phyloP scores from a whole-genome alignment of 2,329 filamentous ascomycete genomes.

The Balansia obtecta region DNA sequence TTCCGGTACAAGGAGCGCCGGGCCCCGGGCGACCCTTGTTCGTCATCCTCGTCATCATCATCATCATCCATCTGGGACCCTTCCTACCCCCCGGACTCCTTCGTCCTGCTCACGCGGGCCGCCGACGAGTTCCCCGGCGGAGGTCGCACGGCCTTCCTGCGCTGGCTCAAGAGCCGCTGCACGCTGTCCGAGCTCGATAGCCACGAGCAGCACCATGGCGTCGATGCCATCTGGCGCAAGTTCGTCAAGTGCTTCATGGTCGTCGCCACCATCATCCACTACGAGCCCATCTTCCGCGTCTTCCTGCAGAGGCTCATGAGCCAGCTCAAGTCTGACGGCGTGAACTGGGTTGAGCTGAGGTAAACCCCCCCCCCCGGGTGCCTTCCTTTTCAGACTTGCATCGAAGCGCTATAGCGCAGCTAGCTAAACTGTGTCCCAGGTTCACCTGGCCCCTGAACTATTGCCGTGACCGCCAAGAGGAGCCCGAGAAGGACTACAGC shows the following conservation, averaged over 20 bases:
- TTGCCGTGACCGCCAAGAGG: slow-evolving; percentile 49
- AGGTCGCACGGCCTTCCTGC: slow-evolving; percentile 58
- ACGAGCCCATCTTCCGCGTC: slow-evolving; percentile 76
- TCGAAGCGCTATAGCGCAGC: no score
- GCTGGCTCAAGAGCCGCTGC: slow-evolving; percentile 64
- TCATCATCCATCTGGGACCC: slow-evolving; percentile 56
- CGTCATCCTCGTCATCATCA: no score
- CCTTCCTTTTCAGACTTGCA: not conserved
- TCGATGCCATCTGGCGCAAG: slow-evolving; percentile 75
- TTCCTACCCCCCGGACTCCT: slow-evolving; percentile 45
- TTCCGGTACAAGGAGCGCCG: slow-evolving; percentile 46
- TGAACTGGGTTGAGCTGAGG: slow-evolving; percentile 73
- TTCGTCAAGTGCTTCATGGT: slow-evolving; percentile 66
- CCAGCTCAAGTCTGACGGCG: slow-evolving; percentile 65
- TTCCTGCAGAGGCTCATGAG: slow-evolving; percentile 62
- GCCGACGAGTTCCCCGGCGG: slow-evolving; percentile 65
- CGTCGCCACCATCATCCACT: slow-evolving; percentile 64
- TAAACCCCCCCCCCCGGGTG: slow-evolving; percentile 9
- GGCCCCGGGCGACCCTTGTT: no score
- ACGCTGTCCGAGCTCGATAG: slow-evolving; percentile 62
- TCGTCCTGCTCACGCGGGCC: slow-evolving; percentile 46
- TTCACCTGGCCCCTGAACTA: slow-evolving; percentile 64
- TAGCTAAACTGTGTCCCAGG: slow-evolving; percentile 24
- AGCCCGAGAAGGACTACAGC: slow-evolving; percentile 52
- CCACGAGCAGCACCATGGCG: slow-evolving; percentile 67